These are phyloP conservation scores for Picochlorum sp. DNA, from an alignment of 139 green algal genomes.

Conservation along the genomic window DNA sequence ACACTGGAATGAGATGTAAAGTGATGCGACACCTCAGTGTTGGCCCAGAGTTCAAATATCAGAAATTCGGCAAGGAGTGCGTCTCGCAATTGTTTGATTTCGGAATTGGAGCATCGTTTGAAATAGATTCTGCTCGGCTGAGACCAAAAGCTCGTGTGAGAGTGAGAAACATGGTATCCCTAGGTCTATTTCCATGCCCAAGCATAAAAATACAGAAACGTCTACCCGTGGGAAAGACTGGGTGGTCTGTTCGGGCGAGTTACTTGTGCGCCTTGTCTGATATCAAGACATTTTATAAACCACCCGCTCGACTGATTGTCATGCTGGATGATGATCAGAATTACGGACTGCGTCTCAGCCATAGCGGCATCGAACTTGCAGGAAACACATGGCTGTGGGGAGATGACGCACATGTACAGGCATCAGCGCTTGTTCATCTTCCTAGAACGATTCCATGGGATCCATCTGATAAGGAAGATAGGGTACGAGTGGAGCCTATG, in stretches of 20 bases:
- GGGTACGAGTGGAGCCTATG: conserved; percentile 20
- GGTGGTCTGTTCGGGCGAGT: conserved; percentile 11
- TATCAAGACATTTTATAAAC: conserved; percentile 15
- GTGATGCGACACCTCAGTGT: conserved; percentile 31
- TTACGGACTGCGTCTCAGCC: conserved; percentile 15
- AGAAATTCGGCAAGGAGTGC: not conserved
- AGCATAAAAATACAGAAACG: conserved; percentile 23
- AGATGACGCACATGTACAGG: conserved; percentile 4
- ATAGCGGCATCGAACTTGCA: conserved; percentile 20
- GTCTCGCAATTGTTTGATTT: conserved; percentile 12
- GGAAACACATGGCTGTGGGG: not conserved
- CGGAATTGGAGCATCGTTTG: conserved; percentile 17
- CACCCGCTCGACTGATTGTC: conserved; percentile 23
- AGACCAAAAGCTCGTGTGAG: conserved; percentile 22
- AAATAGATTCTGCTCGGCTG: conserved; percentile 27
- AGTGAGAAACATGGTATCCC: conserved; percentile 18
- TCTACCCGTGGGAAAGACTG: conserved; percentile 1
- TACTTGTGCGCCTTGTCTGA: conserved; percentile 27
- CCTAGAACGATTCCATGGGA: conserved; percentile 25
- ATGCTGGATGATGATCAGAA: conserved; percentile 16
- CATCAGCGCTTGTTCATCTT: conserved; percentile 8
- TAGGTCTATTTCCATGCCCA: conserved; percentile 21
- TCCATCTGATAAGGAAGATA: conserved; percentile 15
- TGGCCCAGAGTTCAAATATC: conserved; percentile 3
- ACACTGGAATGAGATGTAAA: conserved; percentile 20